Percentiles rank a stretch among this genome's conserved stretches.
Conservation (phyloP, 2,329 filamentous ascomycete genomes). For the Alternaria ethzedia region DNA sequence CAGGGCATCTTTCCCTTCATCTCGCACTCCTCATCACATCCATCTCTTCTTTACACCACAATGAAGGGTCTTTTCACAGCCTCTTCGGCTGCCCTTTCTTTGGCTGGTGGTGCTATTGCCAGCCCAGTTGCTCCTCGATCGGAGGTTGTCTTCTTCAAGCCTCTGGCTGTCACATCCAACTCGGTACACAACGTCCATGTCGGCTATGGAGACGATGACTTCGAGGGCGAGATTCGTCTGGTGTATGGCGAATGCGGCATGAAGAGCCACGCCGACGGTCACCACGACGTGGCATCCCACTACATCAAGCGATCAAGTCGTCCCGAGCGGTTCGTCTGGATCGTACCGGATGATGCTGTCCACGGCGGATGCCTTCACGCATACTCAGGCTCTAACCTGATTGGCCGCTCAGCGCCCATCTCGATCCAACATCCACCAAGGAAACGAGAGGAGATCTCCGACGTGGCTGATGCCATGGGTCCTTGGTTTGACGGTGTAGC, state of each 20-base stretch:
- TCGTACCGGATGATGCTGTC: slow-evolving; percentile 50
- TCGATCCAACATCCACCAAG: slow-evolving; percentile 44
- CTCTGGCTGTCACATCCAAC: slow-evolving; percentile 44
- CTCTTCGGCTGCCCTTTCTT: slow-evolving; percentile 34
- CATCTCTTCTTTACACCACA: slow-evolving; percentile 4
- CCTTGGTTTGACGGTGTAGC: slow-evolving; percentile 72
- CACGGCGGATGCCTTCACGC: slow-evolving; percentile 54
- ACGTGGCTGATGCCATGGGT: slow-evolving; percentile 62
- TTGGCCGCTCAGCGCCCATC: slow-evolving; percentile 53
- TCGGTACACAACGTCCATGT: slow-evolving; percentile 60
- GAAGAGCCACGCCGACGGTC: slow-evolving; percentile 39
- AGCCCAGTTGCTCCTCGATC: slow-evolving; percentile 27
- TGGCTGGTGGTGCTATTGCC: slow-evolving; percentile 29
- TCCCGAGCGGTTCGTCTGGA: slow-evolving; percentile 58
- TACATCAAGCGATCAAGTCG: slow-evolving; percentile 39
- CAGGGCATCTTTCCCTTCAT: not conserved
- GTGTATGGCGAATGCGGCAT: slow-evolving; percentile 56
- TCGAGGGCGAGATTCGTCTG: slow-evolving; percentile 54
- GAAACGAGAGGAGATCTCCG: slow-evolving; percentile 49
- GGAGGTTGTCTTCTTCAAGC: slow-evolving; percentile 41
- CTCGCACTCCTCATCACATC: not conserved
- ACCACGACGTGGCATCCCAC: slow-evolving; percentile 54
- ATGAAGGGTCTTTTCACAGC: slow-evolving; percentile 38
- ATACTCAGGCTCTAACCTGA: slow-evolving; percentile 48
- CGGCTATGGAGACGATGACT: slow-evolving; percentile 47